phyloP scores from a whole-genome alignment of 164 flowering plant species.

The Vitis amurensis region DNA sequence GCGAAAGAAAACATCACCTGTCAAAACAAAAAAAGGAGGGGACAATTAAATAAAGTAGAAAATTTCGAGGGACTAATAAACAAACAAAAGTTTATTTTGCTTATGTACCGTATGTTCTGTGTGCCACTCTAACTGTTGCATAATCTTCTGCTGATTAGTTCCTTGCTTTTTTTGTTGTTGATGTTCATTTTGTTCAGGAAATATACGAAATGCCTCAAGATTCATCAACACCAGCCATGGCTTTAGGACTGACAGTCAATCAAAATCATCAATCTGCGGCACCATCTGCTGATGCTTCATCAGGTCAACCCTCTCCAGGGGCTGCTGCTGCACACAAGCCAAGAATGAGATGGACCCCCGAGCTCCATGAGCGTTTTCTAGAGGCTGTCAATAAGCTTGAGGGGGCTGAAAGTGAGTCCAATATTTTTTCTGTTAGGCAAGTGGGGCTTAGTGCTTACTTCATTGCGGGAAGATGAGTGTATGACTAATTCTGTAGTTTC shows the following conservation, averaged over 20 bases:
- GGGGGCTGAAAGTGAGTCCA: slow-evolving; percentile 56
- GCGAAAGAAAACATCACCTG: too few species aligned
- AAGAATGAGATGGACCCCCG: slow-evolving; percentile 61
- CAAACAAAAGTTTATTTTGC: too few species aligned
- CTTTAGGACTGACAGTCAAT: slow-evolving; percentile 12
- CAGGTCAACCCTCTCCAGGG: slow-evolving; percentile 35
- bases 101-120: too few species aligned
- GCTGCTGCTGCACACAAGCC: slow-evolving; percentile 42
- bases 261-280: slow-evolving; percentile 16
- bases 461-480: background rate
- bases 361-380: slow-evolving; percentile 53
- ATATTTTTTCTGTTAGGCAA: background rate
- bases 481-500: background rate
- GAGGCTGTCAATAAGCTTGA: slow-evolving; percentile 53
- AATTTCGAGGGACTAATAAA: too few species aligned
- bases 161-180: slow-evolving; percentile 10
- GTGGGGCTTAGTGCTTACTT: background rate
- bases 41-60: too few species aligned
- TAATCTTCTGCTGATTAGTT: background rate
- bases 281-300: slow-evolving; percentile 27
- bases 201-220: slow-evolving; percentile 43
- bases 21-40: too few species aligned
- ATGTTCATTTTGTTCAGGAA: slow-evolving; percentile 38
- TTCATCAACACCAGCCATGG: slow-evolving; percentile 18
- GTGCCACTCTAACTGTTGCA: background rate